Percentiles rank a stretch among this genome's conserved stretches.
Conservation (phyloP, 352 stramenopile genomes). For the Pythium dissimile region DNA sequence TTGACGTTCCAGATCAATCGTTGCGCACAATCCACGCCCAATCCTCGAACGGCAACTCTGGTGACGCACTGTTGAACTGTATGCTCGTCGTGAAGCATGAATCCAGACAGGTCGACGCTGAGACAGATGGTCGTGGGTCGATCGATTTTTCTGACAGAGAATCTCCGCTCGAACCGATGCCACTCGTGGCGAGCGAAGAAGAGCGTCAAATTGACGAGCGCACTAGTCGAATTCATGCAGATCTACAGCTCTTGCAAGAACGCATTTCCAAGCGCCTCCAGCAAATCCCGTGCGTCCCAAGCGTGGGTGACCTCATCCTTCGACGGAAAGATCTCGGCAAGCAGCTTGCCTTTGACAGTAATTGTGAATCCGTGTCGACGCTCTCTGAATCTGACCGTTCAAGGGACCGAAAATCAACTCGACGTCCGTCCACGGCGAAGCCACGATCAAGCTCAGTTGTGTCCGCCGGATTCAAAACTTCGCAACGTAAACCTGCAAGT, state of each 20-base stretch:
- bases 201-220: conserved; percentile 52
- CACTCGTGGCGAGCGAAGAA: conserved; percentile 9
- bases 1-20: no score
- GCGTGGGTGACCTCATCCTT: not conserved
- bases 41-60: no score
- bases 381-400: conserved; percentile 17
- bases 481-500: not conserved
- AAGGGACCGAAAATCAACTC: not conserved
- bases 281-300: conserved; percentile 27
- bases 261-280: conserved; percentile 59
- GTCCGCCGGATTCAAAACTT: not conserved
- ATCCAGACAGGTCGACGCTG: no score
- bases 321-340: not conserved
- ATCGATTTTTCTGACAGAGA: no score
- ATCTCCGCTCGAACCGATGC: not conserved
- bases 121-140: no score
- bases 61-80: no score
- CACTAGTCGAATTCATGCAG: conserved; percentile 65
- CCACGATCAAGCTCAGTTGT: not conserved
- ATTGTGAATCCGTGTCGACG: conserved; percentile 7
- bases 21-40: no score
- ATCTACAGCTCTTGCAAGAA: conserved; percentile 66
- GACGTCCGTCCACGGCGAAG: not conserved
- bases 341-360: not conserved
- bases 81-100: no score